These are phyloP conservation scores for Tolypocladium amazonense DNA, from an alignment of 2,329 filamentous ascomycete species.

Conservation along the genomic window DNA sequence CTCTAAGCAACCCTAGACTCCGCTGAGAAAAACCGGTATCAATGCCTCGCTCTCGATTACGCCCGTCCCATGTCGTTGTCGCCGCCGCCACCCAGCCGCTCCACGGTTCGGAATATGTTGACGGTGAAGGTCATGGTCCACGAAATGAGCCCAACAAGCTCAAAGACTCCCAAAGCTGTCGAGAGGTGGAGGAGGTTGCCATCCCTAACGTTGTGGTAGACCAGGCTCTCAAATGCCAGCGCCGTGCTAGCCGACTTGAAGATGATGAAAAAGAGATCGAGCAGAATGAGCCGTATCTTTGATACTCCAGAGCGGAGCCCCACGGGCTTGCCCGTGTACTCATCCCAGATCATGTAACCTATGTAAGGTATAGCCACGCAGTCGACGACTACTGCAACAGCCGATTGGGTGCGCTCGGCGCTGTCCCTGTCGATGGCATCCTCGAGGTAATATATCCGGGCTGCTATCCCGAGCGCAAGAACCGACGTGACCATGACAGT, in stretches of 20 bases:
- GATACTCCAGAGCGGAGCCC: slow-evolving; percentile 73
- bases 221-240: slow-evolving; percentile 76
- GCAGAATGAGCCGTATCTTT: slow-evolving; percentile 80
- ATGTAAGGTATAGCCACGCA: slow-evolving; percentile 83
- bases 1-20: neutral
- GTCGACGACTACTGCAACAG: slow-evolving; percentile 85
- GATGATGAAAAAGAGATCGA: slow-evolving; percentile 94
- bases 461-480: slow-evolving; percentile 68
- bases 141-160: slow-evolving; percentile 73
- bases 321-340: slow-evolving; percentile 89
- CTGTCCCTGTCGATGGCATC: slow-evolving; percentile 27
- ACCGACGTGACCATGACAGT: slow-evolving; percentile 76
- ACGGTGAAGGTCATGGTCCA: slow-evolving; percentile 87
- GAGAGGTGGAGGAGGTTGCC: slow-evolving; percentile 39
- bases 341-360: slow-evolving; percentile 88
- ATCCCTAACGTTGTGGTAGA: slow-evolving; percentile 36
- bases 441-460: slow-evolving; percentile 58
- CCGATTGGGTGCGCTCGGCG: slow-evolving; percentile 61
- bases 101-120: slow-evolving; percentile 64
- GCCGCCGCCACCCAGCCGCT: slow-evolving; percentile 46
- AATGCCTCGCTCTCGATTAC: slow-evolving; percentile 2
- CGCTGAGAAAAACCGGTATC: neutral
- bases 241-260: slow-evolving; percentile 92
- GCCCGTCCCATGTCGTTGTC: slow-evolving; percentile 27
- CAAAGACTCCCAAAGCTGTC: slow-evolving; percentile 64